Evolutionary conservation across 257 asterid species (phyloP).

Genomic region (Lithospermum erythrorhizon): DNA sequence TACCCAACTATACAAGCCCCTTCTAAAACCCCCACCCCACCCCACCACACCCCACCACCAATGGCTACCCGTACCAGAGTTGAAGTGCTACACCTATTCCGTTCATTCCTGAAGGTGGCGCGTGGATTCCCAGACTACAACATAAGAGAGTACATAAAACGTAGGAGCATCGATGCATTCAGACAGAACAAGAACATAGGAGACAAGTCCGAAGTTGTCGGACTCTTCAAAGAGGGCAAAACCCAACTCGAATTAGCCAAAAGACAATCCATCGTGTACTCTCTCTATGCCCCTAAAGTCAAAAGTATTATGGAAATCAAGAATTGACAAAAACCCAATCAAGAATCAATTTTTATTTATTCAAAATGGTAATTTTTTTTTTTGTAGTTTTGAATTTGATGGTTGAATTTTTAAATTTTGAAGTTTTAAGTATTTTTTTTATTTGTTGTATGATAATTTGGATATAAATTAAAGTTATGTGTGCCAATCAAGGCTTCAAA

Average conservation of each 20-base stretch:
- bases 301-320: conserved; percentile 76
- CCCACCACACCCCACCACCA: background rate
- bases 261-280: conserved; percentile 71
- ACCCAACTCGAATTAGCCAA: conserved; percentile 76
- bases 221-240: conserved; percentile 69
- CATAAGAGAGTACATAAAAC: conserved; percentile 70
- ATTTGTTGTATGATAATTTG: too few species aligned
- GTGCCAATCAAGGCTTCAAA: too few species aligned
- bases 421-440: too few species aligned
- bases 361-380: background rate
- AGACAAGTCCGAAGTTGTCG: conserved; percentile 35
- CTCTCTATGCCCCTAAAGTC: conserved; percentile 55
- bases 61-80: conserved; percentile 55
- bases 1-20: too few species aligned
- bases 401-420: too few species aligned
- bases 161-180: conserved; percentile 74
- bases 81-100: conserved; percentile 62
- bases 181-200: conserved; percentile 48
- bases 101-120: conserved; percentile 66
- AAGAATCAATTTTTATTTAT: background rate
- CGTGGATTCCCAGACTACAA: conserved; percentile 76
- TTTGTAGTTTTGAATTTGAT: too few species aligned
- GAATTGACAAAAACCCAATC: conserved; percentile 4
- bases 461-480: too few species aligned
- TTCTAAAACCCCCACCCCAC: too few species aligned